phyloP scores from a whole-genome alignment of 2,329 filamentous ascomycete genomes.

The Colletotrichum tamarilloi region DNA sequence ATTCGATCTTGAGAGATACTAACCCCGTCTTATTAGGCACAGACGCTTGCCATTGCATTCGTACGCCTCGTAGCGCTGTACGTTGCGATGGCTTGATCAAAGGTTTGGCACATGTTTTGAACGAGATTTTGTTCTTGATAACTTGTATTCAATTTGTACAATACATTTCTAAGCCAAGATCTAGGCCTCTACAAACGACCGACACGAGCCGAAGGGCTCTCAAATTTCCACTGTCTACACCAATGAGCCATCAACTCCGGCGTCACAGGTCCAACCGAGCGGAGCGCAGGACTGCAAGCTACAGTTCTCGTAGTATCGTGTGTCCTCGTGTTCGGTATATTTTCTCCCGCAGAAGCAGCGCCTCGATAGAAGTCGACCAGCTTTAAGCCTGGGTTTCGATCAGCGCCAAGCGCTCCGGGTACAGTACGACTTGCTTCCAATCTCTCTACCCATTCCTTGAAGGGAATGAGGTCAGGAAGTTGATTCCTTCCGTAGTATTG shows the following conservation, averaged over 20 bases:
- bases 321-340: constrained; percentile 40
- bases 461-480: constrained; percentile 51
- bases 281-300: constrained; percentile 54
- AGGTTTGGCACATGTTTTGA: too few species aligned
- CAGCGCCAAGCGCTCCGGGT: constrained; percentile 47
- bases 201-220: not conserved
- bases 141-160: not conserved
- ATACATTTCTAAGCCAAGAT: not conserved
- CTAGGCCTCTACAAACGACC: constrained; percentile 14
- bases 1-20: too few species aligned
- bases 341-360: constrained; percentile 32
- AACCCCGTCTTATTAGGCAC: too few species aligned
- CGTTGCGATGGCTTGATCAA: too few species aligned
- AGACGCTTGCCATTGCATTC: too few species aligned
- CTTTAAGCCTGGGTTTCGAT: constrained; percentile 61
- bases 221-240: constrained; percentile 57
- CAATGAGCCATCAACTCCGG: constrained; percentile 59
- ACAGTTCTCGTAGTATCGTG: constrained; percentile 54
- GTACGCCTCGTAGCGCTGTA: too few species aligned
- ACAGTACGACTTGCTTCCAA: constrained; percentile 53
- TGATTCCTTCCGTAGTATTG: constrained; percentile 50
- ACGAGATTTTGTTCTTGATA: too few species aligned
- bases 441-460: constrained; percentile 57
- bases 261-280: constrained; percentile 51
- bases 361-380: constrained; percentile 60